Evolutionary conservation across 768 basidiomycete species (phyloP).

Genomic region (Suillus lakei): DNA sequence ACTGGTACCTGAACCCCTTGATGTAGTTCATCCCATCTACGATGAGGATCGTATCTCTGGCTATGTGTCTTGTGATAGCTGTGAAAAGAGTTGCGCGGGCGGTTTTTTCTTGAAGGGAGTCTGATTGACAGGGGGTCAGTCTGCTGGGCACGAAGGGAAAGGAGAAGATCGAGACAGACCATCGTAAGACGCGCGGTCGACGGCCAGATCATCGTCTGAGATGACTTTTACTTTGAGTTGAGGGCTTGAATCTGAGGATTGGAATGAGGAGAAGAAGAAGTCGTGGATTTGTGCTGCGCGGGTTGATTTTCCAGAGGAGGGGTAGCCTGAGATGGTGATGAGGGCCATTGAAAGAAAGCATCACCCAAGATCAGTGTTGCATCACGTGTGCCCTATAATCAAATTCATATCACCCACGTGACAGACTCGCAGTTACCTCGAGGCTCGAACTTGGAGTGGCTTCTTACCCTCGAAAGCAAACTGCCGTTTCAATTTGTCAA

Average conservation of each 20-base stretch:
- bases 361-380: too few species aligned
- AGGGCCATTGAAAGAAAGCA: constrained; percentile 92
- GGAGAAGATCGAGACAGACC: constrained; percentile 46
- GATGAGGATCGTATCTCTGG: constrained; percentile 78
- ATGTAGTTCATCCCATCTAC: constrained; percentile 96
- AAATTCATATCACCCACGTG: too few species aligned
- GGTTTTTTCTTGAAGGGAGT: constrained; percentile 83
- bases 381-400: too few species aligned
- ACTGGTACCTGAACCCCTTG: constrained; percentile 97
- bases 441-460: too few species aligned
- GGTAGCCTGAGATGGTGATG: constrained; percentile 87
- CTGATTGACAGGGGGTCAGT: constrained; percentile 42
- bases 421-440: too few species aligned
- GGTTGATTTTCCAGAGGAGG: constrained; percentile 84
- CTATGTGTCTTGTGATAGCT: constrained; percentile 76
- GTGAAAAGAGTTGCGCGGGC: constrained; percentile 86
- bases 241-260: neutral
- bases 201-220: constrained; percentile 74
- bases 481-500: too few species aligned
- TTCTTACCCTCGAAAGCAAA: too few species aligned
- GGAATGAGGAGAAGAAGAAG: constrained; percentile 42
- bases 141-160: neutral
- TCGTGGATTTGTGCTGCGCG: constrained; percentile 65
- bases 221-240: constrained; percentile 51
- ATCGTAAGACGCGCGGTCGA: constrained; percentile 72